phyloP scores from a whole-genome alignment of 441 rosid genomes.

The Kokia cookei region DNA sequence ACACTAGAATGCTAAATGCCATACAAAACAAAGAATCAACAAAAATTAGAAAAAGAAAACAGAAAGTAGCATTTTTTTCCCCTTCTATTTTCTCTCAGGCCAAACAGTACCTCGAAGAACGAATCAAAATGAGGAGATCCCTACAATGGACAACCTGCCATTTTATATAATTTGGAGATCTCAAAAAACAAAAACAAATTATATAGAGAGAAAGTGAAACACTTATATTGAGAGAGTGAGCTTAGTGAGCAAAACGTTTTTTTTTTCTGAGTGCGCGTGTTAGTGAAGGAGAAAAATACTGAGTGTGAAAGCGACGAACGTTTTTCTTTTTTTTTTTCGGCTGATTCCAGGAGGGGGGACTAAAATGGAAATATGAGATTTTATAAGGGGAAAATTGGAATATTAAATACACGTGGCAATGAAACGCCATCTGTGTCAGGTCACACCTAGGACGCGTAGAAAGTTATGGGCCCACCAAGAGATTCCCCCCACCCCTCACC shows the following conservation, averaged over 20 bases:
- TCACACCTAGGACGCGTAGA: neutral
- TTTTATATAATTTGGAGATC: slow-evolving; percentile 7
- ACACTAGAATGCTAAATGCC: neutral
- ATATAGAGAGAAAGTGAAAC: neutral
- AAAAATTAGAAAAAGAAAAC: neutral
- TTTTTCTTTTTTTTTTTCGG: neutral
- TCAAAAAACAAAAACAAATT: neutral
- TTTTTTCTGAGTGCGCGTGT: neutral
- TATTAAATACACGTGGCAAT: slow-evolving; percentile 12
- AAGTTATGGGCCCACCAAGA: neutral
- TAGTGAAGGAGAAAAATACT: slow-evolving; percentile 9
- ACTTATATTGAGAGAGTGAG: neutral
- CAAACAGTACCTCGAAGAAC: slow-evolving; percentile 10
- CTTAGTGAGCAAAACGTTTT: neutral
- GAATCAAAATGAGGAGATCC: neutral
- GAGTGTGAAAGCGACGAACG: slow-evolving; percentile 31
- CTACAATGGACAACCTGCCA: neutral
- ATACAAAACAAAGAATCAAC: neutral
- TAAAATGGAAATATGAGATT: neutral
- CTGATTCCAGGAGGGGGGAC: neutral
- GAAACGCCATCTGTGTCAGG: neutral
- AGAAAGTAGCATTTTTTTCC: neutral
- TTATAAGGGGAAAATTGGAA: slow-evolving; percentile 6
- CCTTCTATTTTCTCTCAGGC: slow-evolving; percentile 9
- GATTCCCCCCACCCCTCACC: neutral